phyloP scores from a whole-genome alignment of 345 rosid species.

The Eucalyptus sp. region DNA sequence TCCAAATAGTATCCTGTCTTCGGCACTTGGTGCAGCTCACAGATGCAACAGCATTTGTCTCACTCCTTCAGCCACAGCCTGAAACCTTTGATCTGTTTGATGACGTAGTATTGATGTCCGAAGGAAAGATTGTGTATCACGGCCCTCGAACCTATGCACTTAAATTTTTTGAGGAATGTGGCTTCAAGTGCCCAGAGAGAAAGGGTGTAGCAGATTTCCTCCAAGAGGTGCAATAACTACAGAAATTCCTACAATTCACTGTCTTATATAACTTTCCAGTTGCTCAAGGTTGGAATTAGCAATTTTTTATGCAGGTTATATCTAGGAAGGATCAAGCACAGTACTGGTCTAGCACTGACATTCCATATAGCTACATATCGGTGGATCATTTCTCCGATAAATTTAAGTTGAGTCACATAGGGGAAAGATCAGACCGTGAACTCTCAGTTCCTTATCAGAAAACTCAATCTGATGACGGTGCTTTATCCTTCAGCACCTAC shows the following conservation, averaged over 20 bases:
- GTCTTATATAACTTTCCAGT: not conserved
- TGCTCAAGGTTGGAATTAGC: not conserved
- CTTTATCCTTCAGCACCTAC: slow-evolving; percentile 26
- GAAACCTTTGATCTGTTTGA: slow-evolving; percentile 58
- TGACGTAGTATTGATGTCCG: slow-evolving; percentile 45
- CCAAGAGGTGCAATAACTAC: slow-evolving; percentile 27
- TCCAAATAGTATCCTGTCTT: slow-evolving; percentile 45
- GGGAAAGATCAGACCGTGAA: slow-evolving; percentile 15
- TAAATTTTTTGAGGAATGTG: slow-evolving; percentile 42
- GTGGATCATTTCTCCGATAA: slow-evolving; percentile 21
- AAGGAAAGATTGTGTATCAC: slow-evolving; percentile 48
- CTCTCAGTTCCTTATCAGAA: slow-evolving; percentile 24
- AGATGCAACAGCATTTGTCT: slow-evolving; percentile 42
- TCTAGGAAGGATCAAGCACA: slow-evolving; percentile 59
- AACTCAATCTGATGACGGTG: slow-evolving; percentile 14
- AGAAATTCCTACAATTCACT: not conserved
- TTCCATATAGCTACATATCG: slow-evolving; percentile 25
- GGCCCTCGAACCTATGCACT: slow-evolving; percentile 29
- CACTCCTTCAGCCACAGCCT: slow-evolving; percentile 68
- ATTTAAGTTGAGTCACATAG: slow-evolving; percentile 14
- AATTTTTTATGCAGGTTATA: slow-evolving; percentile 24
- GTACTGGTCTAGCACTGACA: slow-evolving; percentile 27
- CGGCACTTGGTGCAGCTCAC: slow-evolving; percentile 50
- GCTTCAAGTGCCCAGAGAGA: slow-evolving; percentile 55
- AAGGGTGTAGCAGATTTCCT: slow-evolving; percentile 59